These are phyloP conservation scores for Lenwebbia sp. DNA, from an alignment of 345 rosid genomes.

Conservation along the genomic window DNA sequence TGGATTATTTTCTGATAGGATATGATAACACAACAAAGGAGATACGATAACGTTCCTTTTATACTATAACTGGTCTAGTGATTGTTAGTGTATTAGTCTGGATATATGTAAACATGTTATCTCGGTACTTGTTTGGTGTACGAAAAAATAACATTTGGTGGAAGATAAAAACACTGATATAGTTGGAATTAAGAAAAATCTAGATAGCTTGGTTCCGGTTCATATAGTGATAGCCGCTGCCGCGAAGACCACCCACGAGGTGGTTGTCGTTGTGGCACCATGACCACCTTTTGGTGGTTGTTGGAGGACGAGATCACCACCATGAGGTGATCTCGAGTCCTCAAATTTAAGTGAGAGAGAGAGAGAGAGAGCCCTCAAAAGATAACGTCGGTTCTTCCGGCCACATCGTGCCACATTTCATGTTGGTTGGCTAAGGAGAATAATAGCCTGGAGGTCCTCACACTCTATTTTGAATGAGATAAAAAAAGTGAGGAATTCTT, in stretches of 20 bases:
- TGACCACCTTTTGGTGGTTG: not conserved
- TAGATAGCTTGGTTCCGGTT: rapidly evolving
- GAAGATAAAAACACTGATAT: not conserved
- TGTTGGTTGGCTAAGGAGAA: not conserved
- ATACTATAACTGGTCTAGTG: too few species aligned
- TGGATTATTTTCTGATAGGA: not conserved
- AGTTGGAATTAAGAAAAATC: not conserved
- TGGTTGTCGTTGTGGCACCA: not conserved
- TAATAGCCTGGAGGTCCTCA: not conserved
- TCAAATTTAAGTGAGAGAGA: not conserved
- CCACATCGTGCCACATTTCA: not conserved
- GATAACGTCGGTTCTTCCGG: not conserved
- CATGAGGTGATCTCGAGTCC: not conserved
- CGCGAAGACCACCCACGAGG: not conserved
- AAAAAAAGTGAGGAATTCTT: too few species aligned
- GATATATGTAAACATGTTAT: not conserved
- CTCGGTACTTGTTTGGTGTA: not conserved
- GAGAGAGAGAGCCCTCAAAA: not conserved
- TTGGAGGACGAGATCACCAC: not conserved
- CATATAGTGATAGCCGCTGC: not conserved
- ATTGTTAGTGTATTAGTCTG: too few species aligned
- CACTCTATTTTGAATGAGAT: too few species aligned
- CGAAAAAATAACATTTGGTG: not conserved
- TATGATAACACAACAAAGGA: not conserved
- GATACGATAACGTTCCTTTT: too few species aligned